Evolutionary conservation across 495 filamentous ascomycete species (phyloP), one percentile per base, ranked within the genome.

Genomic region (Hypoxylon fuscum): DNA sequence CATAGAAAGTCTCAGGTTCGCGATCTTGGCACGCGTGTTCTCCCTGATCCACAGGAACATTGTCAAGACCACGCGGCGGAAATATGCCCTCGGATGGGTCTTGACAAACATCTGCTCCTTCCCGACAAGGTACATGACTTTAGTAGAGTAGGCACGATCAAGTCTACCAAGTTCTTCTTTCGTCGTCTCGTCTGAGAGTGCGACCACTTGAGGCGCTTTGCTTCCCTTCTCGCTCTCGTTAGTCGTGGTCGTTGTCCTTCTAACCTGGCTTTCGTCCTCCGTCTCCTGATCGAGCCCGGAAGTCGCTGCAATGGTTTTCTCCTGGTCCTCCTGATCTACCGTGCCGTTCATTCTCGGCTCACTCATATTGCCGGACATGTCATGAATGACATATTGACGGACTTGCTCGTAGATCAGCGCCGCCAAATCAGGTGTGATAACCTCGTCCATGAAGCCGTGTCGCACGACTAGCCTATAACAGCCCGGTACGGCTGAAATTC

Each of bases 61-160:
- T 38, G 70, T 74, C 47, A 91, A 67, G 6, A 86, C 32, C 0
- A 83, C 18, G 37, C 67, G 78, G 10, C 86, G 74, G 25, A 77
- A 45, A 29, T 80, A 66, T 22, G 81, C 76, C 18, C 76, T 79
- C 5, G 68, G 38, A 5, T 71, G 74, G 5, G 55, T 35, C 43
- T 72, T 74, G 59, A 91, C 79, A 15, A 75, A 75, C 80, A 92
- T 81, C 75, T 90, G 82, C 60, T 91, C 88, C 68, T 91, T 92
- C 12, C 89, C 89, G 12, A 91, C 77, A 17, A 92, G 80, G 63
- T 91, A 90, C 32, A 89, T 70, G 25, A 88, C 79, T 62, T 88
- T 86, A 22, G 77, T 77, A n/a, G 79, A 77, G 54, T 81, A 88
- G 1, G 87, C 87, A 0, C 74, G 66, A 18, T 88, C 81, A 0